Base-by-base conservation (phyloP, 495 filamentous ascomycete genomes). In the Xylaria acuta region DNA sequence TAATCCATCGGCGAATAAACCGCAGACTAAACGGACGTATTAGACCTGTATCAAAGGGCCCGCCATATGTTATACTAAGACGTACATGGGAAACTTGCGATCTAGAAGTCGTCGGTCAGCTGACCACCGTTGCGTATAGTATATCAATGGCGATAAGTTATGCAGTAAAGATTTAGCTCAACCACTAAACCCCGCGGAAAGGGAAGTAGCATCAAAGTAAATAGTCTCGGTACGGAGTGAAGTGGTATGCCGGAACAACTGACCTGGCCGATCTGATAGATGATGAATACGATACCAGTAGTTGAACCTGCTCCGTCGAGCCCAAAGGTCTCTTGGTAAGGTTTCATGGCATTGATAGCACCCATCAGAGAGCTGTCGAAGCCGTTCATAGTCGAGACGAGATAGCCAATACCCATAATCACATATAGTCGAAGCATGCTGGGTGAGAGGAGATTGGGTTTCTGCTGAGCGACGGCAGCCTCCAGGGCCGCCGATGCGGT, bases 341-440 rank as follows among this genome's bases (percentile, higher is more conserved):
- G 81, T 14, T 76, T 69, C 76, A 83, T 82, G 67, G 76, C 77
- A 68, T 84, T 84, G 80, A 85, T 82, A 32, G 79, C 75, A 58
- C 81, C 80, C 83, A 84, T 86, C 34, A 81, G 76, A 9, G 78
- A 81, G 59, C 71, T 75, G 62, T 79, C 85, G 62, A 85, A 87
- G 65, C 85, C 85, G 76, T 85, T 86, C 80, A 86, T 83, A 36
- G 84, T 83, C 32, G 83, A 85, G 60, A 84, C 80, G 25, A 86
- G 76, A 41, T 85, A 86, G 9, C 84, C 82, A 59, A 86, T 74
- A 32, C 77, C 69, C 70, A 86, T 79, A 56, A 81, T 81, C 20
- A 78, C 43, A 64, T 85, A 86, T 16, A 86, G 78, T 81, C 86
- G 84, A 22, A 88, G 12, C 77, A 87, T 86, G 73, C 79, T 84